These are phyloP conservation scores for Cyclotella sp. DNA, from an alignment of 108 stramenopile genomes.

Conservation along the genomic window DNA sequence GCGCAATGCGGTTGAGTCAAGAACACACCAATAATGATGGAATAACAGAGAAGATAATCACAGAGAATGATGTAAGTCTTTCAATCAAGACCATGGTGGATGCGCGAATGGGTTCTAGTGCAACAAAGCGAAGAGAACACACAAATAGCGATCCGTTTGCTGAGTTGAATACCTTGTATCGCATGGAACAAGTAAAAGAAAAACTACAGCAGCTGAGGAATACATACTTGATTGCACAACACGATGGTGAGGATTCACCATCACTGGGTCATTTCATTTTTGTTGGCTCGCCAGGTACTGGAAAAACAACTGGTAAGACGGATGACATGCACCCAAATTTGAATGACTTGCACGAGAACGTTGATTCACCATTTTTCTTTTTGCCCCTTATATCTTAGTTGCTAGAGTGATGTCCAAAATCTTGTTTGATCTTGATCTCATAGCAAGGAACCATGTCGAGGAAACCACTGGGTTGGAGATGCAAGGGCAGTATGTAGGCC, in stretches of 20 bases:
- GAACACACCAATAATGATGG: neutral
- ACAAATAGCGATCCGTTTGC: slow-evolving; percentile 36
- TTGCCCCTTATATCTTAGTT: slow-evolving; percentile 53
- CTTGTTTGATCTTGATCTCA: slow-evolving; percentile 34
- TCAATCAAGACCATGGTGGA: slow-evolving; percentile 18
- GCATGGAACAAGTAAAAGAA: slow-evolving; percentile 40
- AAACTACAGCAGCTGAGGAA: slow-evolving; percentile 44
- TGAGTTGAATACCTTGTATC: slow-evolving; percentile 33
- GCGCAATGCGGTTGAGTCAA: slow-evolving; percentile 9
- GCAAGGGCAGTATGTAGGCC: slow-evolving; percentile 39
- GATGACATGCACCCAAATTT: neutral
- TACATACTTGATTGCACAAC: slow-evolving; percentile 22
- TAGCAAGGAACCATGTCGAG: slow-evolving; percentile 35
- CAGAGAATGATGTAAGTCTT: slow-evolving; percentile 12
- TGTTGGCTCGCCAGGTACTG: slow-evolving; percentile 27
- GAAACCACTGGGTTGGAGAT: slow-evolving; percentile 41
- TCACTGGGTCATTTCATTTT: slow-evolving; percentile 44
- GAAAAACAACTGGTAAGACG: neutral
- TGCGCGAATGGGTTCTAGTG: slow-evolving; percentile 29
- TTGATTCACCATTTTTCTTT: neutral
- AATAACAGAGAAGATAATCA: neutral
- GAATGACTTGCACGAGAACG: neutral
- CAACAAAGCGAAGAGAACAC: neutral
- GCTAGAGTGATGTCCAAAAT: slow-evolving; percentile 62
- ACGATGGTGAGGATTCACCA: slow-evolving; percentile 40